Conservation (phyloP, 2,329 filamentous ascomycete genomes). For the Dendryphion nanum region DNA sequence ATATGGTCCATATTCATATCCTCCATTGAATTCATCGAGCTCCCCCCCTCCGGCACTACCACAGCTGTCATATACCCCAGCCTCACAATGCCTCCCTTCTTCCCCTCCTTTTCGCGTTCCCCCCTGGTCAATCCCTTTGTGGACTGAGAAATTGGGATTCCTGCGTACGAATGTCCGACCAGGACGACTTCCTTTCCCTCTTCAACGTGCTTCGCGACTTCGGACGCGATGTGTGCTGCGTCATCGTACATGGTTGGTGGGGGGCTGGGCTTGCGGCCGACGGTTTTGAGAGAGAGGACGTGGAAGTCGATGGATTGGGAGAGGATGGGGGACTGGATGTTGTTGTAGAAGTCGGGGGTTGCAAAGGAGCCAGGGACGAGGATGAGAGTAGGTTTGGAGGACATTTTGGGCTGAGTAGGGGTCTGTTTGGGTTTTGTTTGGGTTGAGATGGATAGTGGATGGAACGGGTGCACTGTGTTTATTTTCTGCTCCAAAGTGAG, state of each 20-base stretch:
- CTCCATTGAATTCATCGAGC: constrained; percentile 1
- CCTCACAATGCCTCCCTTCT: constrained; percentile 30
- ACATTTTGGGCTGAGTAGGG: no score
- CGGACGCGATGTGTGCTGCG: constrained; percentile 19
- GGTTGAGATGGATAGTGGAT: no score
- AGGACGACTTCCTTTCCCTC: constrained; percentile 33
- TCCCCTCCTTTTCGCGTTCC: constrained; percentile 21
- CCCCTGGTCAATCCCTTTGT: constrained; percentile 19
- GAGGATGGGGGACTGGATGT: constrained; percentile 8
- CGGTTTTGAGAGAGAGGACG: constrained; percentile 9
- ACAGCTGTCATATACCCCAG: constrained; percentile 19
- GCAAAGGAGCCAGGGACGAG: constrained; percentile 27
- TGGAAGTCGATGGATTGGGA: constrained; percentile 15
- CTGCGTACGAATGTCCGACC: constrained; percentile 38
- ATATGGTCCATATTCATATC: not conserved
- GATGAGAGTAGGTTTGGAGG: constrained; percentile 18
- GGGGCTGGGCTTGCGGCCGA: constrained; percentile 6
- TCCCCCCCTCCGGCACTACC: constrained; percentile 14
- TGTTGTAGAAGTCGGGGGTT: constrained; percentile 12
- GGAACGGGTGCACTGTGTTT: no score
- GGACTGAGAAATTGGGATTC: constrained; percentile 22
- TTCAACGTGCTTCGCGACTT: constrained; percentile 14
- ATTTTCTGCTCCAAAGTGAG: no score
- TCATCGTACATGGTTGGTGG: constrained; percentile 18
- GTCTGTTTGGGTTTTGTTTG: no score